Evolutionary conservation across 805 yeast genomes (phyloP).

Genomic region (Saccharomyces eubayanus): DNA sequence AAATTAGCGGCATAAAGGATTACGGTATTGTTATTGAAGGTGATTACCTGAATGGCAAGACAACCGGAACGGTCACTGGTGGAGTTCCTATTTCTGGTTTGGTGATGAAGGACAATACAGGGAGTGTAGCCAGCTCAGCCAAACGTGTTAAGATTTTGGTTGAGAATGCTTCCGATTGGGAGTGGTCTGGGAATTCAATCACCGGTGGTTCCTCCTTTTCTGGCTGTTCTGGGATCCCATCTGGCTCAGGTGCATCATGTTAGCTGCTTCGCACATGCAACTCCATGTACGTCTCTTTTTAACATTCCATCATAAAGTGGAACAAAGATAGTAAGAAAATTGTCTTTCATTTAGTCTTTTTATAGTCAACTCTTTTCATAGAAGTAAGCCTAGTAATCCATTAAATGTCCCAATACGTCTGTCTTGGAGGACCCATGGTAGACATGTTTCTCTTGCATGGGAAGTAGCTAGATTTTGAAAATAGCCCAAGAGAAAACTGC

Average conservation of each 20-base stretch:
- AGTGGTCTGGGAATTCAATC: slow-evolving; percentile 4
- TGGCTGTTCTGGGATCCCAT: slow-evolving; percentile 12
- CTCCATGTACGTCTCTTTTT: too few species aligned
- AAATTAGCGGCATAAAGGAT: slow-evolving; percentile 2
- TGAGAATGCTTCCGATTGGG: slow-evolving; percentile 10
- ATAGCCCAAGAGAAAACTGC: too few species aligned
- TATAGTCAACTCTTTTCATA: too few species aligned
- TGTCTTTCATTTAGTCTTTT: too few species aligned
- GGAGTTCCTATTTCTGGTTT: slow-evolving; percentile 13
- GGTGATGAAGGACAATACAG: slow-evolving; percentile 6
- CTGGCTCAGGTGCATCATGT: slow-evolving; percentile 11
- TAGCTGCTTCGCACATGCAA: not conserved
- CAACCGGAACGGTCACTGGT: slow-evolving; percentile 10
- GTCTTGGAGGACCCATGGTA: too few species aligned
- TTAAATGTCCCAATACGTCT: too few species aligned
- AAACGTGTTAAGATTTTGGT: slow-evolving; percentile 8
- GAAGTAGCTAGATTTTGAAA: too few species aligned
- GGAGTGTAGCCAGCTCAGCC: slow-evolving; percentile 10
- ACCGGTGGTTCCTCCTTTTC: slow-evolving; percentile 8
- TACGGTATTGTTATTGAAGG: slow-evolving; percentile 14
- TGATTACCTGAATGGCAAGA: slow-evolving; percentile 8
- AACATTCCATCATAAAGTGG: too few species aligned
- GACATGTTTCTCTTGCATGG: too few species aligned
- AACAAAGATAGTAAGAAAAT: too few species aligned
- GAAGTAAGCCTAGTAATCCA: too few species aligned